Evolutionary conservation across 2,329 filamentous ascomycete genomes (phyloP), one percentile per base, ranked within the genome.

Genomic region (Pseudocercospora macadamiae): DNA sequence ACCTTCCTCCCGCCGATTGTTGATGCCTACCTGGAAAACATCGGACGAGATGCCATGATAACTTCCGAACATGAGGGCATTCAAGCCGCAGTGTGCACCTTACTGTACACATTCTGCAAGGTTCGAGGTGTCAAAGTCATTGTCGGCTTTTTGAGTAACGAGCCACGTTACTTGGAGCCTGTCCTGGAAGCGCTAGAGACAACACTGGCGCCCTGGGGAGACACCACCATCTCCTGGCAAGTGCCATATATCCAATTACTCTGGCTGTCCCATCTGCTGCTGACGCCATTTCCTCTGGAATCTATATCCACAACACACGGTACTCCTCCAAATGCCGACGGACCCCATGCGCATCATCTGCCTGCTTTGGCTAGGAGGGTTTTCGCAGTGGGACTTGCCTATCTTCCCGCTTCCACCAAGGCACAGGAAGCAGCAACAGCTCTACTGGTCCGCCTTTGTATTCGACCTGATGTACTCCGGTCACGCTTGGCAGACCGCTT

Each of bases 61-160:
- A 9, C 3, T 18, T 34, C 21, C 1, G 10, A 55, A 3, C 54
- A 75, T 70, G 30, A 66, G 69, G 37, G 70, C 67, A 76, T 91
- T 0, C 83, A 88, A 21, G 82, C 83, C 61, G 92, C 91, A 3
- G 86, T 96, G 55, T 91, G 89, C 73, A 85, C 83, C 62, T 80
- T 97, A 2, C 75, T 99, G 32, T 97, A 97, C 72, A 89, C 88
- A 0, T 89, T 99, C 61, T 97, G 92, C 81, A 99, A 99, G 76
- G 89, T 97, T 51, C 86, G 95, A 54, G 93, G 95, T 21, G 88
- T 95, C 72, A 97, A 97, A 75, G 89, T 99, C 52, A 88, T 99
- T 66, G 87, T 92, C 53, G 86, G 91, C 39, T 97, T 97, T 71
- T 80, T 99, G 64, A 93, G 90, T 71, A 96, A 95, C 64, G 95